These are phyloP conservation scores for Fagopyrum tataricum DNA, from an alignment of 148 eudicot species.

Conservation along the genomic window DNA sequence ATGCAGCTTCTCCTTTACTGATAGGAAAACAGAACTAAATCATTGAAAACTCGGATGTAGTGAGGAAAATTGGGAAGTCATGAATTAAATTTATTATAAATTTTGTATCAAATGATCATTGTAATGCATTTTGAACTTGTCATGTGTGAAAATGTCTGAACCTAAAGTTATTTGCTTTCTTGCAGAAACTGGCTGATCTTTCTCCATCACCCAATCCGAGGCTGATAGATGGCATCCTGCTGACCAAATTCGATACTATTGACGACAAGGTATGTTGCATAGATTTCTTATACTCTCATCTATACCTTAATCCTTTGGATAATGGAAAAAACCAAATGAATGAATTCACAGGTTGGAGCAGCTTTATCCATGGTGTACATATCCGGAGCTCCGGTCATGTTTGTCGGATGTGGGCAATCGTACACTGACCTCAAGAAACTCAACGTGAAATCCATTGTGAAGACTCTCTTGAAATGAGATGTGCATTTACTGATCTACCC, in stretches of 20 bases:
- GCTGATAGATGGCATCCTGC: slow-evolving; percentile 93
- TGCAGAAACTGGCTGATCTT: slow-evolving; percentile 89
- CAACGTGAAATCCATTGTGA: slow-evolving; percentile 83
- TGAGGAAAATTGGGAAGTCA: no score
- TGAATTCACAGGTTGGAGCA: slow-evolving; percentile 74
- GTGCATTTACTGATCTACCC: not conserved
- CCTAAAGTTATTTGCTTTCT: slow-evolving; percentile 6
- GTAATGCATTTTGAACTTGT: not conserved
- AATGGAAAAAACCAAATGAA: not conserved
- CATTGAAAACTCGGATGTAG: no score
- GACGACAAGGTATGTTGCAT: slow-evolving; percentile 66
- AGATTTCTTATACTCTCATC: not conserved
- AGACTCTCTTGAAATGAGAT: slow-evolving; percentile 79
- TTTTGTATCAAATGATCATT: not conserved
- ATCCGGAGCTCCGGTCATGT: slow-evolving; percentile 97
- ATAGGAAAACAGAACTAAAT: no score
- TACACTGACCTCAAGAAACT: slow-evolving; percentile 91
- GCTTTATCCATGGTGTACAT: slow-evolving; percentile 91
- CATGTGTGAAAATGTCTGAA: not conserved
- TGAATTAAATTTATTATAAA: no score
- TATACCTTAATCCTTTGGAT: not conserved
- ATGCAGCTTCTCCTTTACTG: no score
- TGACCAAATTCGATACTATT: slow-evolving; percentile 95
- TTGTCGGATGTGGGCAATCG: slow-evolving; percentile 94
- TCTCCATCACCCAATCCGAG: slow-evolving; percentile 71